Percentiles rank a stretch among this genome's conserved stretches.
Evolutionary conservation across 108 stramenopile genomes (phyloP).

Genomic region (Epipyxis sp.): DNA sequence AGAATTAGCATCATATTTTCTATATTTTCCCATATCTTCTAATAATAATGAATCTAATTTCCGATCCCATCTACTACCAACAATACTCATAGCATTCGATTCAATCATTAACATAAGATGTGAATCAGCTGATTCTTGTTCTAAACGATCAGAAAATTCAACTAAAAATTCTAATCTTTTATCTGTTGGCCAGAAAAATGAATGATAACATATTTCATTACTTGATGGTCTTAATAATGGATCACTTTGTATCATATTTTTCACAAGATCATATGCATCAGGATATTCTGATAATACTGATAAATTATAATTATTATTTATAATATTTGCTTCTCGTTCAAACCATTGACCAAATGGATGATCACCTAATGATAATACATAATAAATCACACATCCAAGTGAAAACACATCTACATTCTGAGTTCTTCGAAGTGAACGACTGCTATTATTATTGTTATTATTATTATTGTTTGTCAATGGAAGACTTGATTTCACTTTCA

Average conservation of each 20-base stretch:
- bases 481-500: no score
- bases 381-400: constrained; percentile 91
- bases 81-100: constrained; percentile 66
- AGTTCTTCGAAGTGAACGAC: constrained; percentile 41
- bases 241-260: constrained; percentile 71
- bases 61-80: constrained; percentile 80
- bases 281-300: constrained; percentile 31
- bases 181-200: constrained; percentile 79
- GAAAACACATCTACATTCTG: constrained; percentile 84
- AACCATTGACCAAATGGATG: constrained; percentile 95
- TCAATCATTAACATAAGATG: constrained; percentile 65
- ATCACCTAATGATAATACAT: constrained; percentile 72
- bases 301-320: constrained; percentile 60
- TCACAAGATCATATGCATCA: constrained; percentile 77
- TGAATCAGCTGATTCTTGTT: constrained; percentile 48
- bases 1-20: constrained; percentile 83
- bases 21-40: constrained; percentile 69
- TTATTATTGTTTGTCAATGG: no score
- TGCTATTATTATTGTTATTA: no score
- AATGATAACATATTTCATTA: constrained; percentile 77
- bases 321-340: constrained; percentile 90
- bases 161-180: constrained; percentile 76
- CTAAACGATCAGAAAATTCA: constrained; percentile 82
- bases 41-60: constrained; percentile 70
- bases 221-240: constrained; percentile 76